Conservation (phyloP, 129 eudicot species). For the Calendula officinalis region DNA sequence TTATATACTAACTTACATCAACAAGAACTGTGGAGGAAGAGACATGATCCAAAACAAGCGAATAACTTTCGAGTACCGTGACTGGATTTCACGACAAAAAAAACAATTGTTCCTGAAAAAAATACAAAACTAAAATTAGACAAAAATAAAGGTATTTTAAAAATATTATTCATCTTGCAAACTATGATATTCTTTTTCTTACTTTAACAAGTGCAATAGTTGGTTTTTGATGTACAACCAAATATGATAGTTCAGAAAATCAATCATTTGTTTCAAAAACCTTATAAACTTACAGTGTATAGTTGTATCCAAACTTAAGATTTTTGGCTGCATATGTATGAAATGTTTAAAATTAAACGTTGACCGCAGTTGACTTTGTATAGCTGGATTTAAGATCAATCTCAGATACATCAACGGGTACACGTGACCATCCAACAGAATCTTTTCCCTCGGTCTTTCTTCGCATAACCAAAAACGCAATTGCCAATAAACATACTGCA, state of each 20-base stretch:
- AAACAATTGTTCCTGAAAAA: conserved; percentile 10
- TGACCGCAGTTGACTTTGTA: conserved; percentile 29
- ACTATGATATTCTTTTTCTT: not conserved
- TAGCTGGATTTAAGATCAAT: conserved; percentile 41
- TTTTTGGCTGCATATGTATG: conserved; percentile 2
- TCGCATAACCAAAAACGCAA: conserved; percentile 62
- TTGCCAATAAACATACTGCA: conserved; percentile 60
- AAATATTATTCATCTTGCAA: conserved; percentile 18
- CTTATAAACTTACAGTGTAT: conserved; percentile 17
- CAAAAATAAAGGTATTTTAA: not conserved
- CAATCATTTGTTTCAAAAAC: not conserved
- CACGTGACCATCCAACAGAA: conserved; percentile 59
- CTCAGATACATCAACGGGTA: conserved; percentile 72
- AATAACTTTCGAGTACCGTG: conserved; percentile 3
- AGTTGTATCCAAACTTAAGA: conserved; percentile 27
- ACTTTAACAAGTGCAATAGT: conserved; percentile 13
- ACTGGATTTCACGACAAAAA: conserved; percentile 14
- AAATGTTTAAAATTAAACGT: conserved; percentile 17
- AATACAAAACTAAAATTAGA: conserved; percentile 8
- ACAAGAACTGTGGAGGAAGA: conserved; percentile 18
- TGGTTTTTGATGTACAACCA: conserved; percentile 20
- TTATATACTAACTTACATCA: conserved; percentile 23
- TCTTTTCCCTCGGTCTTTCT: conserved; percentile 43
- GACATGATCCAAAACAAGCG: conserved; percentile 9
- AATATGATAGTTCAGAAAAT: conserved; percentile 6